Conservation (phyloP, 495 filamentous ascomycete genomes). For the Neurospora sublineolata region DNA sequence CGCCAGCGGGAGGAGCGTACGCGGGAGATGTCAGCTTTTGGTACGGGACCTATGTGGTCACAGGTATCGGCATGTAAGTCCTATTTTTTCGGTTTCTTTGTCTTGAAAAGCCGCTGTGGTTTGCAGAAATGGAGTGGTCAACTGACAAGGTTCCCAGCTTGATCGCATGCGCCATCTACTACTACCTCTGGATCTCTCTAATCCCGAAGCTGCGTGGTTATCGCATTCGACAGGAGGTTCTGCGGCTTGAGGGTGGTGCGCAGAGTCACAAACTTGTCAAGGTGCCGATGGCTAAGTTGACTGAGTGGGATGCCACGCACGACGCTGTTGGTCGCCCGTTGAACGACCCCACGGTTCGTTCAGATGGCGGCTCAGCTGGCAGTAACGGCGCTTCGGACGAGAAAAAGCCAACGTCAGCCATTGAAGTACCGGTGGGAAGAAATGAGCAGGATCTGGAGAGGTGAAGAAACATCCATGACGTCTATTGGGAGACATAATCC, state of each 20-base stretch:
- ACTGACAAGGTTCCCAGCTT: conserved; percentile 24
- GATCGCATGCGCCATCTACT: conserved; percentile 41
- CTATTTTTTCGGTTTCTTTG: neutral
- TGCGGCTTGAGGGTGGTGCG: conserved; percentile 36
- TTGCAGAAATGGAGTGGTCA: neutral
- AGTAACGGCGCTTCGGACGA: neutral
- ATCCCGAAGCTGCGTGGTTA: conserved; percentile 42
- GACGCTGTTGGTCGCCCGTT: conserved; percentile 37
- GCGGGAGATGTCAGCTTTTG: conserved; percentile 55
- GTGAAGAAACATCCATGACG: neutral
- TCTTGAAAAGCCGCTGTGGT: neutral
- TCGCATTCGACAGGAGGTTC: conserved; percentile 40
- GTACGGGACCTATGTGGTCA: conserved; percentile 52
- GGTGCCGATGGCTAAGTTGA: conserved; percentile 38
- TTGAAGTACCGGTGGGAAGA: neutral
- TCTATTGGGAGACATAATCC: neutral
- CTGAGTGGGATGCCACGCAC: conserved; percentile 43
- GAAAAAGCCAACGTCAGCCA: neutral
- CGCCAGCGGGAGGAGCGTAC: conserved; percentile 42
- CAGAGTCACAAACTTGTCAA: conserved; percentile 43
- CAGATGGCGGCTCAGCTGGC: neutral
- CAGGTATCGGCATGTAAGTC: conserved; percentile 46
- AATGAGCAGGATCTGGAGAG: neutral
- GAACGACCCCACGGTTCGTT: neutral
- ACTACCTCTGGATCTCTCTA: conserved; percentile 42